Percentiles rank a stretch among this genome's conserved stretches.
phyloP scores from a whole-genome alignment of 495 filamentous ascomycete genomes.

The Penicillium odoratum region DNA sequence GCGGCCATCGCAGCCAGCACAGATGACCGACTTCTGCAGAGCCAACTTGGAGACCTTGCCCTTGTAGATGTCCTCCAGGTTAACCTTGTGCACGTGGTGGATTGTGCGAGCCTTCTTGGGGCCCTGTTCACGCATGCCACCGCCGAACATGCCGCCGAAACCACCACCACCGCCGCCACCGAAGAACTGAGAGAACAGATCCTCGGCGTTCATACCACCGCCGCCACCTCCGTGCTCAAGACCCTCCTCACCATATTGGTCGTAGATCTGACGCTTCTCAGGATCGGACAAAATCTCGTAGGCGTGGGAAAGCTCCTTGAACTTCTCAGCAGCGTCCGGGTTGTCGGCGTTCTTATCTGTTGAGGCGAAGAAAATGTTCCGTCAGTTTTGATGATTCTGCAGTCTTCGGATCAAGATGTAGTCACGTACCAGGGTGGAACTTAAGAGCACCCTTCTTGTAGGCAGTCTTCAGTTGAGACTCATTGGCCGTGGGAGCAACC shows the following conservation, averaged over 20 bases:
- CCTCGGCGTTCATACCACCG: conserved; percentile 92
- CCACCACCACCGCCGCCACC: conserved; percentile 78
- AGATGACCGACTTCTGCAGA: conserved; percentile 96
- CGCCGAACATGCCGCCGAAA: conserved; percentile 82
- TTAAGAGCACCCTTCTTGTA: conserved; percentile 90
- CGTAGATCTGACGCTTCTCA: conserved; percentile 88
- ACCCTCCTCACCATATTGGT: conserved; percentile 96
- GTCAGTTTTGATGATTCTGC: background rate
- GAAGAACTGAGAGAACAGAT: conserved; percentile 98
- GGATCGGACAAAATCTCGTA: conserved; percentile 92
- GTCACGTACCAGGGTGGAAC: conserved; percentile 77
- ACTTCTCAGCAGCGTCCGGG: conserved; percentile 91
- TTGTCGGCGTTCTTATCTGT: conserved; percentile 95
- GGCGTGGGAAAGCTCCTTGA: conserved; percentile 94
- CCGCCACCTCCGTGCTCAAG: conserved; percentile 82
- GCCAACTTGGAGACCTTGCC: conserved; percentile 98
- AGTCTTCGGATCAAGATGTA: background rate
- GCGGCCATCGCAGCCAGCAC: conserved; percentile 89
- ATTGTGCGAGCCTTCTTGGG: conserved; percentile 95
- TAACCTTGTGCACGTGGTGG: conserved; percentile 96
- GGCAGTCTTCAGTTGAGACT: conserved; percentile 81
- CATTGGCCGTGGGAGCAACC: conserved; percentile 71
- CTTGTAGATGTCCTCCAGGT: conserved; percentile 95
- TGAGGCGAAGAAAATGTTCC: conserved; percentile 3
- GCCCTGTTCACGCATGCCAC: conserved; percentile 77